Conservation (phyloP, 805 yeast species). For the Candida glaebosa region DNA sequence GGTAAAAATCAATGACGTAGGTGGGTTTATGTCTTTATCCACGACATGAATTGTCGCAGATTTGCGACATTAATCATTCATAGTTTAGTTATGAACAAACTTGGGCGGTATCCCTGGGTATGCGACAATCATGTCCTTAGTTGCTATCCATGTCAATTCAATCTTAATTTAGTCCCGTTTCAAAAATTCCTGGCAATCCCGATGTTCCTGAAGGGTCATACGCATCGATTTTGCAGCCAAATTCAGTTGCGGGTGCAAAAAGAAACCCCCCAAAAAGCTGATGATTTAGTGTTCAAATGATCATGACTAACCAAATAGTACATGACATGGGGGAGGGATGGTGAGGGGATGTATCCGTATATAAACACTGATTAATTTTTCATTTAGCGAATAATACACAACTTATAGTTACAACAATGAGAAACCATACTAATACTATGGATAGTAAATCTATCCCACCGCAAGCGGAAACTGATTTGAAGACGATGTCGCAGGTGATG, state of each 20-base stretch:
- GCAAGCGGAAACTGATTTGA: conserved; percentile 1
- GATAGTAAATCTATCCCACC: background rate
- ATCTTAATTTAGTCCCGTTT: too few relatives aligned
- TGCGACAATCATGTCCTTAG: too few relatives aligned
- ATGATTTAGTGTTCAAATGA: background rate
- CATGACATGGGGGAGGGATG: background rate
- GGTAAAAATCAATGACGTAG: too few relatives aligned
- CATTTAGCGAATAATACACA: background rate
- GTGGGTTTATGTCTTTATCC: background rate
- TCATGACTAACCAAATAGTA: background rate
- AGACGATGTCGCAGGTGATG: background rate
- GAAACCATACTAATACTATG: conserved; percentile 1
- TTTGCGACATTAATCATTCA: conserved; percentile 4
- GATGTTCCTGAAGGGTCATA: background rate
- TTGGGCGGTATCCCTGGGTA: too few relatives aligned
- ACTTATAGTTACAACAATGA: conserved; percentile 1
- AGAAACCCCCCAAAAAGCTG: background rate
- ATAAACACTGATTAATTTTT: background rate
- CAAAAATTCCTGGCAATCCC: too few relatives aligned
- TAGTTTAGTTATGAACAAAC: too few relatives aligned
- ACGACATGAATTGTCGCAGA: background rate
- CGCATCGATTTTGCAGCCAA: background rate
- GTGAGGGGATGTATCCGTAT: background rate
- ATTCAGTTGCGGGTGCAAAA: background rate
- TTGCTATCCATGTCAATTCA: too few relatives aligned